Conservation (phyloP, 257 asterid species). For the Gentiana macrophylla region DNA sequence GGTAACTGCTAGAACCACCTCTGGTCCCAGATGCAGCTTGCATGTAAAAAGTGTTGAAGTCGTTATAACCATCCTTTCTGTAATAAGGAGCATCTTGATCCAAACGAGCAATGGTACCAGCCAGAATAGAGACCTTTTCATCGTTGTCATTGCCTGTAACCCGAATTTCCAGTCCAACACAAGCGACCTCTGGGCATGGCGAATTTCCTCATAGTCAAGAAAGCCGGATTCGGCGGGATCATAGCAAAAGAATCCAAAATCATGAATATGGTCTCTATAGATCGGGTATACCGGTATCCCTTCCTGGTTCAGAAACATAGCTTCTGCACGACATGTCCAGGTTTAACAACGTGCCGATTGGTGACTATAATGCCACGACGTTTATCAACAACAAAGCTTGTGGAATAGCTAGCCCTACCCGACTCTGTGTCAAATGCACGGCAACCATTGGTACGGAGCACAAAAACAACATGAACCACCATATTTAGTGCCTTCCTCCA, state of each 20-base stretch:
- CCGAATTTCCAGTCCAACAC: background rate
- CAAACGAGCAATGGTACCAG: no score
- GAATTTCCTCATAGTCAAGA: conserved; percentile 62
- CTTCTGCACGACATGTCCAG: conserved; percentile 99
- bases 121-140: no score
- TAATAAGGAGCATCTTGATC: no score
- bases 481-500: conserved; percentile 81
- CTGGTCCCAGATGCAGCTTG: no score
- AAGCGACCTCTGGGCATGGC: background rate
- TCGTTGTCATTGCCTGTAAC: conserved; percentile 96
- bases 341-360: conserved; percentile 91
- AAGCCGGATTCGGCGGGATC: no score
- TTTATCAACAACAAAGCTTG: conserved; percentile 88
- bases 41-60: no score
- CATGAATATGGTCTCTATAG: conserved; percentile 52
- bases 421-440: conserved; percentile 95
- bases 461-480: conserved; percentile 95
- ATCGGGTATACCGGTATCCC: conserved; percentile 82
- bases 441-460: conserved; percentile 87
- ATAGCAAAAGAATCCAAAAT: no score
- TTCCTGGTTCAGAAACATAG: conserved; percentile 91
- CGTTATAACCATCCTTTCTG: no score
- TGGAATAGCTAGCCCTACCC: conserved; percentile 88
- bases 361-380: conserved; percentile 88
- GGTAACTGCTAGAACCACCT: conserved; percentile 31